Base-by-base conservation (phyloP, 805 yeast species). In the Cyberlindnera americana region DNA sequence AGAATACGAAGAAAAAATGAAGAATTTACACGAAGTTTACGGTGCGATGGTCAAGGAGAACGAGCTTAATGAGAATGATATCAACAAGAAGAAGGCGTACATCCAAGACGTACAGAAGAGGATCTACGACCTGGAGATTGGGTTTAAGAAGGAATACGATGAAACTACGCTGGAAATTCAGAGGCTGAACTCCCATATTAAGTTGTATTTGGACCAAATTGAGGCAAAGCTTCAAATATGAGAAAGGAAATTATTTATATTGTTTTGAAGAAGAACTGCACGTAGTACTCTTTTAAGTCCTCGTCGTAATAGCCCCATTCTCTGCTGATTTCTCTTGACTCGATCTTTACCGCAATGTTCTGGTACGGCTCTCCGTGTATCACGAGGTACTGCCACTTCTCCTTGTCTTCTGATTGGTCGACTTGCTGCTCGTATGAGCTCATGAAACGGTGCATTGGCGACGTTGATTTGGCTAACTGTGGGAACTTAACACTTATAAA, bases 281-380 rank as follows among this genome's bases (percentile, higher is more conserved):
- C 52, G 53, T 77, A 85, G 50, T 77, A 85, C 44, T 76, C 81
- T 43, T 73, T 73, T 1, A 79, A 66, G 52, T 85, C 95, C 7
- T 56, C 58, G 57, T 89, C 95, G 81, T 85, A 89, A 56, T 69
- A 73, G 53, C 82, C 77, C 83, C 89, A 85, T 16, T 66, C 69
- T 6, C 44, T 36, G 34, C 54, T 43, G 12, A 78, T 66, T 18
- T 78, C 76, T 16, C 56, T 66, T 13, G 77, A 69, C 2, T 95
- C 95, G 11, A 93, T 69, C 43, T 86, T 81, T 41, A 91, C 66
- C 2, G 83, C 84, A 9, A 88, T 68, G 43, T 81, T 87, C 45
- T 88, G 91, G 59, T 87, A 93, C 2, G 97, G 97, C 57, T 88
- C 96, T 3, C 83, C 93, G n/a, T 89, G 80, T 0, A 90, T 63